A percentile compares a stretch with the other conserved stretches of the same genome.
Conservation (phyloP, 1,139 yeast species). For the Arxiozyma telluris region DNA sequence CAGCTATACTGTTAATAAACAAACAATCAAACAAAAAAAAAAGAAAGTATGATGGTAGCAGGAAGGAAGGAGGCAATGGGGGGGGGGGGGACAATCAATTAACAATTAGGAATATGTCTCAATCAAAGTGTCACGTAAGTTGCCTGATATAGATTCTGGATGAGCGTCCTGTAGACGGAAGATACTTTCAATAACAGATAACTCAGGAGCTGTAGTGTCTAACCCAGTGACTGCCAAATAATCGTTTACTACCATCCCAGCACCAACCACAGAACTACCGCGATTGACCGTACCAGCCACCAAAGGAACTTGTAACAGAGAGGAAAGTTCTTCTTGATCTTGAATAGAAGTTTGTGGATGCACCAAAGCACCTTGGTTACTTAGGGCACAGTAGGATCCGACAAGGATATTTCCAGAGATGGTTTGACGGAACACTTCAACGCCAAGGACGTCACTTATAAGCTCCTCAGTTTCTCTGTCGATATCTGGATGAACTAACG, state of each 20-base stretch:
- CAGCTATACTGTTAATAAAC: too few species aligned
- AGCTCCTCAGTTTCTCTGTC: conserved; percentile 98
- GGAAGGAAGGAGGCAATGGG: background rate
- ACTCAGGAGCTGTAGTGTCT: conserved; percentile 97
- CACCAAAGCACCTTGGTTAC: conserved; percentile 96
- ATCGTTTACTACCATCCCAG: conserved; percentile 97
- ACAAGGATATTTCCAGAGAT: conserved; percentile 97
- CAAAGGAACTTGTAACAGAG: conserved; percentile 90
- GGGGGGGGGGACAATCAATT: background rate
- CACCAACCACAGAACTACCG: conserved; percentile 96
- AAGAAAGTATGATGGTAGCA: background rate
- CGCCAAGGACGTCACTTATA: conserved; percentile 97
- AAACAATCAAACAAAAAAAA: too few species aligned
- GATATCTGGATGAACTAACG: conserved; percentile 96
- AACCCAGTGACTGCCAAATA: conserved; percentile 96
- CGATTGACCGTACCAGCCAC: conserved; percentile 99
- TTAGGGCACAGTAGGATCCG: conserved; percentile 89
- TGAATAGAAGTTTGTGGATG: conserved; percentile 96
- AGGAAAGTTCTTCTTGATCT: conserved; percentile 96
- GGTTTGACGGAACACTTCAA: conserved; percentile 97
- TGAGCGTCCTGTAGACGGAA: conserved; percentile 86
- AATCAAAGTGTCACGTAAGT: conserved; percentile 82
- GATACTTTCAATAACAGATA: conserved; percentile 92
- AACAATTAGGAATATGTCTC: conserved; percentile 57
- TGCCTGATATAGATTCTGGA: conserved; percentile 74